Evolutionary conservation across 345 rosid genomes (phyloP), one percentile per base, ranked within the genome.

Genomic region (Stellera chamaejasme): DNA sequence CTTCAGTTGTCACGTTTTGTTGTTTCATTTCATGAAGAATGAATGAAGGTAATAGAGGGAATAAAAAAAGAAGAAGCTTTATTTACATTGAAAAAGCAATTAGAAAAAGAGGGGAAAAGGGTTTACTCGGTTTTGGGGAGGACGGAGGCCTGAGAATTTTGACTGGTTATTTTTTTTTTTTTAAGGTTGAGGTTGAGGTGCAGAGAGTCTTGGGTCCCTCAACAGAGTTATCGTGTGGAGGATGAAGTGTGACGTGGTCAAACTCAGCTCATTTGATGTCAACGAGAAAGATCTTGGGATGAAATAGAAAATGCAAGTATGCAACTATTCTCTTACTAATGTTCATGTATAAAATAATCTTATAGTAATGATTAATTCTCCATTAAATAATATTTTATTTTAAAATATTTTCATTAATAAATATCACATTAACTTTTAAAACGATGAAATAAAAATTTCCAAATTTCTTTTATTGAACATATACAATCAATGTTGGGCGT

Each of bases 201-300:
- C 27, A 10, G 0, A 10, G 13, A 10, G 3, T 0, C 41, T 10
- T 53, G 25, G 52, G 39, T 55, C 63, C 28, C 27, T 10, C 52
- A 48, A 48, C 27, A 16, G 39, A 5, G 39, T 4, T 1, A 8
- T 13, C 54, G 23, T 42, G 58, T 27, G 58, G 36, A 39, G 10
- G 44, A 26, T 2, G 53, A 36, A 60, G 28, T 5, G 42, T 19
- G 63, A 65, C 66, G 69, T 55, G 69, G 66, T 62, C 69, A 62
- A 71, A 62, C 43, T 7, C 43, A 10, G 49, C 15, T 8, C 59
- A 13, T 47, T 45, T 9, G 50, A 27, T 25, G 36, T 10, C 23
- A n/a, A 27, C 26, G 26, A 15, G 5, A 4, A 32, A 32, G n/a
- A n/a, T n/a, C n/a, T n/a, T n/a, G n/a, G n/a, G n/a, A n/a, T n/a